phyloP scores from a whole-genome alignment of 768 basidiomycete species.

The Mycena crocata region DNA sequence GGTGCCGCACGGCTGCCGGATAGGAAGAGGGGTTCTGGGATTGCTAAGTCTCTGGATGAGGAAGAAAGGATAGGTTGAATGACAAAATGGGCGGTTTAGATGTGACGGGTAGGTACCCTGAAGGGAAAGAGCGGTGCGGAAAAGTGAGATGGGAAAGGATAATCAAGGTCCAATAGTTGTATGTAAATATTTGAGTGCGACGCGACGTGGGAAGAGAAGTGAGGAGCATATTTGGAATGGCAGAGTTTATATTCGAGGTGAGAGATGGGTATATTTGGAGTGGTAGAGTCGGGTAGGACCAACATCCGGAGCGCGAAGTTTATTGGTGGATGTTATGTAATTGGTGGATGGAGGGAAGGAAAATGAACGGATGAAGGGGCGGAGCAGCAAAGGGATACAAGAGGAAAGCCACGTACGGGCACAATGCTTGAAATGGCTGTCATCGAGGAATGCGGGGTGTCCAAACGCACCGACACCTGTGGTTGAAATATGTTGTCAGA shows the following conservation, averaged over 20 bases:
- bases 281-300: too few species aligned
- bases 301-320: too few species aligned
- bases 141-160: too few species aligned
- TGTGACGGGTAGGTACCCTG: too few species aligned
- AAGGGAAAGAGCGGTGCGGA: too few species aligned
- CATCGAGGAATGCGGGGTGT: conserved; percentile 52
- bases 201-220: too few species aligned
- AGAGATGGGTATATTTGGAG: background rate
- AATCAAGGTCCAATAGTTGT: too few species aligned
- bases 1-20: conserved; percentile 55
- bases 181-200: too few species aligned
- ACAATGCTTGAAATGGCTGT: conserved; percentile 45
- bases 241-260: too few species aligned
- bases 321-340: background rate
- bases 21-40: conserved; percentile 51
- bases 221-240: too few species aligned
- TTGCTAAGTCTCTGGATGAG: too few species aligned
- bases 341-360: too few species aligned
- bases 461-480: conserved; percentile 47
- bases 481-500: background rate
- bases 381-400: background rate
- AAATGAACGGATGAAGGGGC: background rate
- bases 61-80: background rate
- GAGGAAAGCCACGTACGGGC: conserved; percentile 42
- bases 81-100: background rate